Conservation (phyloP, 1,139 yeast species). For the Entelexis paramagnoliae region DNA sequence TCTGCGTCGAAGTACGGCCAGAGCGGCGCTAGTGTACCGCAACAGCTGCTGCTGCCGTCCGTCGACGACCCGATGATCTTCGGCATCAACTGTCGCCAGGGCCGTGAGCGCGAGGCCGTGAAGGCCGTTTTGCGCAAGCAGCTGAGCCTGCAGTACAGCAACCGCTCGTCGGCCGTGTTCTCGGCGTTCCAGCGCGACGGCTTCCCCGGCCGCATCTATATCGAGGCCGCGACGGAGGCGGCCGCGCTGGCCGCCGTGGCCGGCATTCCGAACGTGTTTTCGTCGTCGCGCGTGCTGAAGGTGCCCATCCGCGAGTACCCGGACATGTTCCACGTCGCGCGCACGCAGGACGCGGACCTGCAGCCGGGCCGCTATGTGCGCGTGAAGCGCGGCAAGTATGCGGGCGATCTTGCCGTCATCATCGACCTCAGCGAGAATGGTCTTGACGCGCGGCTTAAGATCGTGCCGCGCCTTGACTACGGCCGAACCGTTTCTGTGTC, state of each 20-base stretch:
- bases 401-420: slow-evolving; percentile 86
- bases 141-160: slow-evolving; percentile 51
- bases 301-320: slow-evolving; percentile 96
- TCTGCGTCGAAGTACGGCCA: slow-evolving; percentile 78
- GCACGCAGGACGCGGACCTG: slow-evolving; percentile 75
- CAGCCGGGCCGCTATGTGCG: slow-evolving; percentile 90
- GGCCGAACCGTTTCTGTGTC: slow-evolving; percentile 51
- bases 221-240: slow-evolving; percentile 88
- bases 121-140: slow-evolving; percentile 75
- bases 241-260: slow-evolving; percentile 81
- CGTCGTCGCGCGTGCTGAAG: slow-evolving; percentile 52
- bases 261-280: slow-evolving; percentile 78
- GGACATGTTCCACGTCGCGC: slow-evolving; percentile 80
- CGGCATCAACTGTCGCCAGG: slow-evolving; percentile 90
- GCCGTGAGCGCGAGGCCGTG: slow-evolving; percentile 85
- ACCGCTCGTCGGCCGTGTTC: slow-evolving; percentile 57
- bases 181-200: slow-evolving; percentile 95
- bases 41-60: slow-evolving; percentile 83
- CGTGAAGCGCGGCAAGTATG: slow-evolving; percentile 80
- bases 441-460: slow-evolving; percentile 78
- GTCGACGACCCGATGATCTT: slow-evolving; percentile 94
- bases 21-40: slow-evolving; percentile 55
- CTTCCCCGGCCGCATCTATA: slow-evolving; percentile 79
- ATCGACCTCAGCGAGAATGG: slow-evolving; percentile 92
- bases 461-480: slow-evolving; percentile 89